phyloP scores from a whole-genome alignment of 352 stramenopile species.

The Pythium apleroticum region DNA sequence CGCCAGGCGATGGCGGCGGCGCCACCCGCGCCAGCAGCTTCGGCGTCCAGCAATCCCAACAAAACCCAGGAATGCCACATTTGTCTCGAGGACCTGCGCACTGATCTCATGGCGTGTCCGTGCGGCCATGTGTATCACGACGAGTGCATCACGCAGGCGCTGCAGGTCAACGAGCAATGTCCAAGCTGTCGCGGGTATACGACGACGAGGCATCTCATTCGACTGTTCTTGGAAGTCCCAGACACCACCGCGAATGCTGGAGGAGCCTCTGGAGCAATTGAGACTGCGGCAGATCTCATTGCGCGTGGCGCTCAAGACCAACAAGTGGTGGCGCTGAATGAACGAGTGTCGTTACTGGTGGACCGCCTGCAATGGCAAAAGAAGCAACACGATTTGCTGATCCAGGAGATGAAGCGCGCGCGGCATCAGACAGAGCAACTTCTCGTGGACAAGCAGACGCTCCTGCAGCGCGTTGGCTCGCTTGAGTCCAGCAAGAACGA shows the following conservation, averaged over 20 bases:
- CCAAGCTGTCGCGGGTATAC: constrained; percentile 65
- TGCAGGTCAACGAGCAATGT: constrained; percentile 70
- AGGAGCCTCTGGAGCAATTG: background rate
- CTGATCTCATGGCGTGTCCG: constrained; percentile 52
- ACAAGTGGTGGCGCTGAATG: constrained; percentile 45
- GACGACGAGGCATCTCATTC: constrained; percentile 45
- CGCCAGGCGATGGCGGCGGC: background rate
- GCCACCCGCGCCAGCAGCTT: constrained; percentile 2
- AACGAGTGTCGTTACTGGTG: constrained; percentile 57
- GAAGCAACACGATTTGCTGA: constrained; percentile 62
- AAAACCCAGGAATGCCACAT: constrained; percentile 80
- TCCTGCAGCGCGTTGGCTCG: constrained; percentile 45
- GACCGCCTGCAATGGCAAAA: constrained; percentile 80
- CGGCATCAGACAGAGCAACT: constrained; percentile 68
- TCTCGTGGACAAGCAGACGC: constrained; percentile 56
- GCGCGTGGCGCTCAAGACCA: constrained; percentile 16
- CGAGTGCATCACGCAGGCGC: constrained; percentile 66
- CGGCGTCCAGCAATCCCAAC: constrained; percentile 1
- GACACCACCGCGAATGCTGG: constrained; percentile 2
- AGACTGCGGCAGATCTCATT: background rate
- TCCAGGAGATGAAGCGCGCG: constrained; percentile 55
- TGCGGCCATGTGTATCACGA: constrained; percentile 81
- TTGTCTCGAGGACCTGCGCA: constrained; percentile 73
- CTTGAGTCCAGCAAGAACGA: constrained; percentile 57
- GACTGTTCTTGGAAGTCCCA: constrained; percentile 68